These are phyloP conservation scores for Chenopodium berlandieri DNA, from an alignment of 148 eudicot genomes.

Conservation along the genomic window DNA sequence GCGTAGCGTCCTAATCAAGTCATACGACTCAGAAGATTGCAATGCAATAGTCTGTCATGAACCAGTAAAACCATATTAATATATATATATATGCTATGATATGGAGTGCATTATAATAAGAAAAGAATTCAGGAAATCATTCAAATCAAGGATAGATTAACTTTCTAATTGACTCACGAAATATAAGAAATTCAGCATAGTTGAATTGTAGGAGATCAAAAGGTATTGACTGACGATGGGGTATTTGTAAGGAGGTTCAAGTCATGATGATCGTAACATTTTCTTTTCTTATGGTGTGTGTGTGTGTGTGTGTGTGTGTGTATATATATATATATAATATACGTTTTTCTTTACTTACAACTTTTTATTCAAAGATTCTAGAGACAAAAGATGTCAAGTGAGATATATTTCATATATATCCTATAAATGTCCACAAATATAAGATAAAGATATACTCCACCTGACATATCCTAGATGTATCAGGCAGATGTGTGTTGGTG, in stretches of 20 bases:
- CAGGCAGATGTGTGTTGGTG: not conserved
- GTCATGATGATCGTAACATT: too few species aligned
- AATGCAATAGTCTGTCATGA: constrained; percentile 52
- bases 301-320: too few species aligned
- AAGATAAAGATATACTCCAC: not conserved
- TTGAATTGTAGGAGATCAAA: too few species aligned
- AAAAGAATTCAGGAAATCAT: too few species aligned
- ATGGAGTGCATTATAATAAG: too few species aligned
- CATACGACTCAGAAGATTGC: constrained; percentile 58
- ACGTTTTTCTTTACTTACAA: too few species aligned
- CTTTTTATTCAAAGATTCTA: not conserved
- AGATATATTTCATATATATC: not conserved
- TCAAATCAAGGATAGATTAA: not conserved
- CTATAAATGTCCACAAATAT: not conserved
- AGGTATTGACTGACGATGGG: too few species aligned
- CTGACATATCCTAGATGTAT: not conserved
- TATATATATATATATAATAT: too few species aligned
- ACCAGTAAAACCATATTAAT: not conserved
- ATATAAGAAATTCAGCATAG: too few species aligned
- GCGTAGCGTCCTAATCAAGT: constrained; percentile 60
- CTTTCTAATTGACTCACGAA: not conserved
- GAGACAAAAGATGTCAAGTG: not conserved
- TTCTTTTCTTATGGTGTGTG: too few species aligned
- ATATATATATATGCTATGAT: not conserved
- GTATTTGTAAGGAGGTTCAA: too few species aligned